Evolutionary conservation across 345 rosid species (phyloP), one percentile per base, ranked within the genome.

Genomic region (Bruguiera gymnorhiza): DNA sequence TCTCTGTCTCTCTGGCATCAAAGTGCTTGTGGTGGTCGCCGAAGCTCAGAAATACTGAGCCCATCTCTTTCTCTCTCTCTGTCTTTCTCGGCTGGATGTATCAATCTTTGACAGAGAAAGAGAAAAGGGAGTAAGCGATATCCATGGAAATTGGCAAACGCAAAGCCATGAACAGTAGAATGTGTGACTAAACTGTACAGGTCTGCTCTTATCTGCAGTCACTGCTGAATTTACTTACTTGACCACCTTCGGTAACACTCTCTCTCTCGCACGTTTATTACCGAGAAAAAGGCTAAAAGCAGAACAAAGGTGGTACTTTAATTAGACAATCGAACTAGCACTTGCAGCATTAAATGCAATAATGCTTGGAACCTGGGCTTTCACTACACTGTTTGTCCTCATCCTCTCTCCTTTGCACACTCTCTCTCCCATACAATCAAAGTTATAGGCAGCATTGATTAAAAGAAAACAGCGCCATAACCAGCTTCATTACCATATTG

Each of bases 1-100:
- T 32, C 62, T 23, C 50, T 48, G 13, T 57, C 37, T 50, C 24
- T 26, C 79, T 82, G 83, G 69, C 82, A 78, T 81, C 81, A 74
- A 76, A 76, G 82, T 79, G 83, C 71, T 81, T 32, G 77, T 50
- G 79, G 82, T 83, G 78, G 63, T 73, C 79, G 85, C 79, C 73
- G 73, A 77, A 75, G 72, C 79, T 82, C 67, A 69, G 72, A 67
- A 59, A 70, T 58, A 73, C 70, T 73, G 64, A 73, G 34, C 70
- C 55, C 67, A 46, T 32, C 32, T 55, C 19, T 61, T 43, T 26
- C 29, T 68, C 32, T 53, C 51, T 48, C n/a, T 60, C 34, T 70
- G 50, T 70, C 59, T 52, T 31, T 70, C 58, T 54, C 13, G 29
- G 58, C 23, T 29, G 29, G 52, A n/a, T 70, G 2, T 18, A 18